Base-by-base conservation (phyloP, 805 yeast genomes). In the Tetrapisispora taiwanensis region DNA sequence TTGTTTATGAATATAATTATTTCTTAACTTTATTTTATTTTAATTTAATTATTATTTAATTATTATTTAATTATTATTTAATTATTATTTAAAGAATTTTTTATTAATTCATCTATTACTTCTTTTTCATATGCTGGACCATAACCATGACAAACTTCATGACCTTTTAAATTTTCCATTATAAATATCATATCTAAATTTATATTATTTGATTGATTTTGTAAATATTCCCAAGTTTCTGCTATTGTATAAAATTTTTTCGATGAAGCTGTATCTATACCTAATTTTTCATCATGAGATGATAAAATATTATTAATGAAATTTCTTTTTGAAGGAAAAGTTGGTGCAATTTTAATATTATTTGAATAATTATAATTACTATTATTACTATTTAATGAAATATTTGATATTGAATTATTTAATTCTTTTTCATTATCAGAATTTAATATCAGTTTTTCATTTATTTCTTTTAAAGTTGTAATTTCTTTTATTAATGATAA, bases 201-300 rank as follows among this genome's bases (percentile, higher is more conserved):
- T 6, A 15, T 15, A 15, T 31, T 18, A 8, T 72, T 72, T 43
- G 73, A 70, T n/a, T 68, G 62, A 35, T 68, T 70, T 45, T 71
- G 75, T 39, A 87, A 62, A 57, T 81, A 82, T 58, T 86, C 90
- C 95, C 95, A 87, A 2, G 84, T 80, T 1, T 90, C 92, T 17
- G 84, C 78, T 0, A 84, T 68, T 0, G 88, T 85, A 47, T 85
- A 64, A 36, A 84, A 68, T 53, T 74, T 72, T 27, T 65, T 60
- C 2, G 75, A 74, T 66, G 33, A 32, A 27, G 41, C 53, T 38
- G 40, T 17, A 28, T 37, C 40, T 1, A 37, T 27, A 37, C 40
- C 32, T 5, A 13, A 4, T 27, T 37, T 17, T 17, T 37, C 26
- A 17, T 27, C 27, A 27, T 37, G 40, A 8, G 7, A 14, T 5